These are phyloP conservation scores for Globisporangium uncinulatum DNA, from an alignment of 352 stramenopile genomes.

Conservation along the genomic window DNA sequence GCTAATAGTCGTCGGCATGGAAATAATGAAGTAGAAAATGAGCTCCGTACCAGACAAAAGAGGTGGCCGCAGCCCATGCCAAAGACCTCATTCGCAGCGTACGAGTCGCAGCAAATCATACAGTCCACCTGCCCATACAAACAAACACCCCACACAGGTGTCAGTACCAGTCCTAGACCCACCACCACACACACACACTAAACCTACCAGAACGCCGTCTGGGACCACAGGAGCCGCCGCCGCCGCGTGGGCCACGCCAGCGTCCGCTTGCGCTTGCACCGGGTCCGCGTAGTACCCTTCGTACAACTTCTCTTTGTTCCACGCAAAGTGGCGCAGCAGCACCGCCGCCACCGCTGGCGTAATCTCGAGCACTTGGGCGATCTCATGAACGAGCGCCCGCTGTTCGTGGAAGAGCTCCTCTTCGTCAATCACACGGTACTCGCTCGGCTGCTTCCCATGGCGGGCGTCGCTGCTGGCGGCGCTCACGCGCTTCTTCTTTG, in stretches of 20 bases:
- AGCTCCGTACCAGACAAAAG: slow-evolving; percentile 91
- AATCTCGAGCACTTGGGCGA: slow-evolving; percentile 75
- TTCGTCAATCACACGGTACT: slow-evolving; percentile 85
- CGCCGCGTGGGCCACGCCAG: slow-evolving; percentile 56
- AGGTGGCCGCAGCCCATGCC: slow-evolving; percentile 96
- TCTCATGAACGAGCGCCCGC: slow-evolving; percentile 54
- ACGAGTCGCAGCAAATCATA: slow-evolving; percentile 95
- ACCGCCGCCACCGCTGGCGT: slow-evolving; percentile 51
- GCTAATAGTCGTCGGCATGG: no score
- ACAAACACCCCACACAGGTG: not conserved
- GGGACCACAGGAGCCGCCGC: slow-evolving; percentile 27
- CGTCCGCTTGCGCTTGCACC: slow-evolving; percentile 39
- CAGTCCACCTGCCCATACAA: slow-evolving; percentile 48
- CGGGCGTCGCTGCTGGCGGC: slow-evolving; percentile 24
- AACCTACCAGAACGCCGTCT: slow-evolving; percentile 32
- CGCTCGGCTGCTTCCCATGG: slow-evolving; percentile 20
- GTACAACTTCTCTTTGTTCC: slow-evolving; percentile 90
- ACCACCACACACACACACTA: not conserved
- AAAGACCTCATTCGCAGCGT: slow-evolving; percentile 63
- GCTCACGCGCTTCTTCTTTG: slow-evolving; percentile 72
- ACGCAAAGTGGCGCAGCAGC: slow-evolving; percentile 79
- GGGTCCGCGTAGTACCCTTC: slow-evolving; percentile 82
- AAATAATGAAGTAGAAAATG: not conserved
- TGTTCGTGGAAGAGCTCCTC: slow-evolving; percentile 73
- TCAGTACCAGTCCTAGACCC: not conserved